Conservation (phyloP, 805 yeast species). For the Ascoidea asiatica region DNA sequence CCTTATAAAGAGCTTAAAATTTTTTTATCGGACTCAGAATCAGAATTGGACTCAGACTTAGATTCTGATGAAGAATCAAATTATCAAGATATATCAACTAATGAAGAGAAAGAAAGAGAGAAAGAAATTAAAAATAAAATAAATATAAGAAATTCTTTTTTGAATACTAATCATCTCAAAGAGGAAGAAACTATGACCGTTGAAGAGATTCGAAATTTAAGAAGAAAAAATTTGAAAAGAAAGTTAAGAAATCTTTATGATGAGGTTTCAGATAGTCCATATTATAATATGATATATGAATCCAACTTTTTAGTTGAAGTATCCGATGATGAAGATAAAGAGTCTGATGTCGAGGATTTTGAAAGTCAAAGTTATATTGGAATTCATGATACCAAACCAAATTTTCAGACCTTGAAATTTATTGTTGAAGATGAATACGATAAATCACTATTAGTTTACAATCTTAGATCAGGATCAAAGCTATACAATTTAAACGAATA, state of each 20-base stretch:
- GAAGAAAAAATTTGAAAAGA: not conserved
- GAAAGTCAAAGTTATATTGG: not conserved
- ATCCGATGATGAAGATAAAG: not conserved
- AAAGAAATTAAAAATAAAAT: too few species aligned
- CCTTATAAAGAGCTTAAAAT: not conserved
- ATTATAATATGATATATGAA: too few species aligned
- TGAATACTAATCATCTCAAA: not conserved
- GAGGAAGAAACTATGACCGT: not conserved
- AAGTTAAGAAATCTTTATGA: not conserved
- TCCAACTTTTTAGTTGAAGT: too few species aligned
- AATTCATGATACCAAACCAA: too few species aligned
- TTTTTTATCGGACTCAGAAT: not conserved
- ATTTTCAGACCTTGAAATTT: not conserved
- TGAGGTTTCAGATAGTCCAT: too few species aligned
- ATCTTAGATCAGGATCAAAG: not conserved
- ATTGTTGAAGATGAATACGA: not conserved
- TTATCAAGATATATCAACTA: too few species aligned
- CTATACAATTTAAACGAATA: not conserved
- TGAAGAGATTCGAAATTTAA: not conserved
- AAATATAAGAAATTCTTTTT: too few species aligned
- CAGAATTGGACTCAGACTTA: not conserved
- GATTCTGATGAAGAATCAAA: not conserved
- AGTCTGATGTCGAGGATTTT: not conserved
- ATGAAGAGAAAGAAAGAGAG: not conserved
- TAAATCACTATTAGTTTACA: not conserved